Conservation (phyloP, 495 filamentous ascomycete species). For the Neurospora sp. region DNA sequence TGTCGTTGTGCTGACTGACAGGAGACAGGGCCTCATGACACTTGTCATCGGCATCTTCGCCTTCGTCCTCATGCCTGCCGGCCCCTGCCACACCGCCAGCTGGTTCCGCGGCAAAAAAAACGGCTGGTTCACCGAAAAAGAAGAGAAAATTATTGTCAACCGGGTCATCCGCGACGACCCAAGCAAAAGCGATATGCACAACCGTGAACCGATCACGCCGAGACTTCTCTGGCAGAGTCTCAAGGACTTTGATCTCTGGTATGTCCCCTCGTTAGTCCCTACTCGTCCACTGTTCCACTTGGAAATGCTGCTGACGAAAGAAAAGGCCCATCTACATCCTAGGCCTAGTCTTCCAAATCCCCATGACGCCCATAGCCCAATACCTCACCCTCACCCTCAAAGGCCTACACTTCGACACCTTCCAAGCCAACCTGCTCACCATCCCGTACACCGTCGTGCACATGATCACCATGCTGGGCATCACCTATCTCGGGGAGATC, state of each 20-base stretch:
- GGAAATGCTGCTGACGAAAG: background rate
- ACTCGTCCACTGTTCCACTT: background rate
- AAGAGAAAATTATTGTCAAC: slow-evolving; percentile 64
- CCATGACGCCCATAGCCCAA: slow-evolving; percentile 40
- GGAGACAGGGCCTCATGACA: slow-evolving; percentile 38
- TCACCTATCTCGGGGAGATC: slow-evolving; percentile 43
- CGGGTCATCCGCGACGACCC: slow-evolving; percentile 64
- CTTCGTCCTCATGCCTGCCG: slow-evolving; percentile 59
- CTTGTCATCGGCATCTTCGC: slow-evolving; percentile 54
- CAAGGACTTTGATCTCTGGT: slow-evolving; percentile 66
- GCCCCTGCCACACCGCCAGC: slow-evolving; percentile 59
- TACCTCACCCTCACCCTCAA: slow-evolving; percentile 57
- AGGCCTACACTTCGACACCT: slow-evolving; percentile 56
- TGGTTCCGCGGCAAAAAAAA: slow-evolving; percentile 60
- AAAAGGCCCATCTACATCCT: slow-evolving; percentile 53
- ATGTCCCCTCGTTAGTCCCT: background rate
- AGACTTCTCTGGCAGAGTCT: slow-evolving; percentile 51
- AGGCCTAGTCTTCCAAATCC: slow-evolving; percentile 53
- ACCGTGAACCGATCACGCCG: slow-evolving; percentile 51
- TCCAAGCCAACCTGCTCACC: slow-evolving; percentile 49
- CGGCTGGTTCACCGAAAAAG: slow-evolving; percentile 60
- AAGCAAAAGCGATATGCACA: slow-evolving; percentile 52
- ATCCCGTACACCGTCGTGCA: slow-evolving; percentile 30
- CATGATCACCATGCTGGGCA: slow-evolving; percentile 33
- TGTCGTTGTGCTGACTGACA: background rate